These are phyloP conservation scores for Lepiota subincarnata DNA, from an alignment of 768 basidiomycete genomes.

Conservation along the genomic window DNA sequence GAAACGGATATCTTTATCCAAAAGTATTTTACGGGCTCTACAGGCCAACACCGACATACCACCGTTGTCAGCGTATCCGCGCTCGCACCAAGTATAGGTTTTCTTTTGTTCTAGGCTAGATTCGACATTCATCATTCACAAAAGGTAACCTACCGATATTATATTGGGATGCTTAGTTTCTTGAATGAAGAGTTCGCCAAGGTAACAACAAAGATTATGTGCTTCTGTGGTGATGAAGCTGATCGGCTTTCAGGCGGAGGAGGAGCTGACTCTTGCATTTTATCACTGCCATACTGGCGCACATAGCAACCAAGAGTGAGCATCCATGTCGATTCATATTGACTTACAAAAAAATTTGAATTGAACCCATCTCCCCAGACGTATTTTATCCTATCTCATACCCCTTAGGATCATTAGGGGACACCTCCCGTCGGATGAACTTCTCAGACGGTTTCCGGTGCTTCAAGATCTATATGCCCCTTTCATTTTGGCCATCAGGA, in stretches of 20 bases:
- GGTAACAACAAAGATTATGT: conserved; percentile 30
- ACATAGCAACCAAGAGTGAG: conserved; percentile 80
- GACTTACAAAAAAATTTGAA: neutral
- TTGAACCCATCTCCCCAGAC: conserved; percentile 38
- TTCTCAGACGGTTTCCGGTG: conserved; percentile 70
- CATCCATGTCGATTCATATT: neutral
- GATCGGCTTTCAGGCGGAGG: conserved; percentile 55
- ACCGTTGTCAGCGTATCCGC: conserved; percentile 67
- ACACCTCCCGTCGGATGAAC: conserved; percentile 69
- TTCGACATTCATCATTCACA: conserved; percentile 15
- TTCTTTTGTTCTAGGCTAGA: neutral
- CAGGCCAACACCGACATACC: conserved; percentile 85
- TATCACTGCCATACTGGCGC: conserved; percentile 73
- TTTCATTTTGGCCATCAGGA: conserved; percentile 74
- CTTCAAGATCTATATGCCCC: conserved; percentile 72
- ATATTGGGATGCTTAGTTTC: conserved; percentile 92
- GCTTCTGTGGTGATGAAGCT: conserved; percentile 5
- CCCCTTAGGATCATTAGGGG: conserved; percentile 87
- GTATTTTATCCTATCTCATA: conserved; percentile 87
- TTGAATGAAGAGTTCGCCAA: conserved; percentile 88
- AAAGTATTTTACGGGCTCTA: conserved; percentile 88
- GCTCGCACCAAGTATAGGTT: conserved; percentile 70
- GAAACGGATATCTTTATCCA: conserved; percentile 85
- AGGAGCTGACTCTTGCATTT: conserved; percentile 84
- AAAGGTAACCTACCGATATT: conserved; percentile 92